Base-by-base conservation (phyloP, 140 eudicot genomes). In the Oenanthe javanica region DNA sequence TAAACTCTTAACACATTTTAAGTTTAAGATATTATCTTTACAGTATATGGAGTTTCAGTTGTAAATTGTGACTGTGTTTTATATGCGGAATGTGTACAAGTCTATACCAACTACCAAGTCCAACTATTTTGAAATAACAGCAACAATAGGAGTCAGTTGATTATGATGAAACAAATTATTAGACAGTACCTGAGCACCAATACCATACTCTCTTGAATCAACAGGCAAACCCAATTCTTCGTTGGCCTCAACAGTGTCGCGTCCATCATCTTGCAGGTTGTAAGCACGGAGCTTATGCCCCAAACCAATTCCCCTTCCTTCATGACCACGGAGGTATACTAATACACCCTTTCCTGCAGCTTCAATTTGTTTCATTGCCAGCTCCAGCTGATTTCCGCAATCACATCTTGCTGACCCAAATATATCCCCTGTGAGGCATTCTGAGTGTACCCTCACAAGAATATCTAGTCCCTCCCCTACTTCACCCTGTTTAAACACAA, bases 231-330 rank as follows among this genome's bases (percentile, higher is more conserved):
- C 99, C 9, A 95, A 86, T 84, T 95, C 99, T 84, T 95, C 99
- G 38, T 95, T 95, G 71, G 99, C 99, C 86, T 95, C 99, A 7
- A 95, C 98, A 4, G 99, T 95, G 85, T 95, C 98, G 72, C 98
- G 97, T 21, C 99, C 99, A 83, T 83, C 97, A 86, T 95, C 99
- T 77, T 95, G 99, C 75, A 95, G 80, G 79, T 95, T 95, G 84
- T 95, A 95, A 46, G 99, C 99, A 66, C 97, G 97, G 78, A 95
- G 98, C 85, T 95, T 95, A 86, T 95, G 99, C 49, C 99, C 99
- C 79, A 95, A 86, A 79, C 99, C 99, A 13, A 95, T 95, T 31
- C 99, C 99, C 81, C 99, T 88, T 48, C 99, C 99, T 81, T 95
- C 97, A 49, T 95, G 99, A 48, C 99, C 98, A 82, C 97, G 93